Evolutionary conservation across 495 filamentous ascomycete species (phyloP), one percentile per base, ranked within the genome.

Genomic region (Neurospora sp.): DNA sequence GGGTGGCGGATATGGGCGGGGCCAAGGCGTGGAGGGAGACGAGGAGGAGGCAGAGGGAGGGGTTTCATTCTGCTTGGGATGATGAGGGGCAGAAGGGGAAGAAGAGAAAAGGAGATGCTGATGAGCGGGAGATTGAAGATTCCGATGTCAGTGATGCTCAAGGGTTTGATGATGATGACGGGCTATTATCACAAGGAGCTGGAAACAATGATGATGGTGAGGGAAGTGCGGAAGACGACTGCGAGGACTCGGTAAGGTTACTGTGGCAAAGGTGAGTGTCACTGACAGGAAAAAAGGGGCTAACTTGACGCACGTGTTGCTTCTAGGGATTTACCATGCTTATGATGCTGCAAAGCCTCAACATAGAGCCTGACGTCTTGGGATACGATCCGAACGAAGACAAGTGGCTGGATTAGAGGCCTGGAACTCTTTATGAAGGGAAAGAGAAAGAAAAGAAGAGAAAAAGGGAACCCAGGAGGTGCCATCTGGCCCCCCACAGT

Each of bases 291-390:
- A 12, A 44, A 18, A 16, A 1, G 6, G 31, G 35, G 71, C 75
- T 77, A 54, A 77, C 74, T 54, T 62, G 14, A 66, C 54, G 54
- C 54, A 66, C 54, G 27, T 66, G 27, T 35, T 66, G 54, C 44
- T 69, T 42, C 20, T 71, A 81, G 75, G 77, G 72, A 6, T 81
- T 80, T 71, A 80, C 79, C 35, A 79, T 81, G 78, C 31, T 75
- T 8, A 77, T 77, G 77, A 81, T 81, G 79, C 74, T 81, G 46
- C 76, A 76, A 73, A 81, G 77, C 44, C 73, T 81, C 31, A 79
- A 78, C 70, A 81, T 81, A 39, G 79, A 80, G 42, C 79, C 77
- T 12, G 74, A 77, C 14, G 41, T 77, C 8, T 42, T 81, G 69
- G 77, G 77, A 3, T 81, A 74, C 14, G 78, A 81, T 76, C 69